These are phyloP conservation scores for Metschnikowia cubensis DNA, from an alignment of 805 yeast genomes.

Conservation along the genomic window DNA sequence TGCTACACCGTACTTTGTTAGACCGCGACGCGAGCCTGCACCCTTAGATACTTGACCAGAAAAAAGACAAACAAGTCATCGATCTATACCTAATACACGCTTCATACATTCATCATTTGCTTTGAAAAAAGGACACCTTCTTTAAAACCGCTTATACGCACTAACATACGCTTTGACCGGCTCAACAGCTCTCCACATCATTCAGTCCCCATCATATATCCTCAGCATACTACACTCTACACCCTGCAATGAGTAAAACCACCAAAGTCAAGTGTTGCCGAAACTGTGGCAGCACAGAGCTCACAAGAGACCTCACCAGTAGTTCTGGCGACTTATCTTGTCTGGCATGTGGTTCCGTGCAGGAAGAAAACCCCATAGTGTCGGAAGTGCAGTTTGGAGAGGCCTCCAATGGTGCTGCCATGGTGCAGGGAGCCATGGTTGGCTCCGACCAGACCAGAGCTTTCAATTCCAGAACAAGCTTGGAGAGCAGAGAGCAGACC, in stretches of 20 bases:
- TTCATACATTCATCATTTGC: not conserved
- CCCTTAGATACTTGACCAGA: not conserved
- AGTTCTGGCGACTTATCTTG: constrained; percentile 73
- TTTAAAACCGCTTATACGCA: not conserved
- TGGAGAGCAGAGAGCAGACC: constrained; percentile 89
- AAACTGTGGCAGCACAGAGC: constrained; percentile 15
- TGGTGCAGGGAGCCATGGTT: constrained; percentile 91
- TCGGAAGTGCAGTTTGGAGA: constrained; percentile 95
- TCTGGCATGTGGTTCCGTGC: constrained; percentile 77
- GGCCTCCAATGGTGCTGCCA: constrained; percentile 87
- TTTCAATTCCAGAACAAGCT: constrained; percentile 60
- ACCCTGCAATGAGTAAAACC: constrained; percentile 8
- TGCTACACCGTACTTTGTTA: not conserved
- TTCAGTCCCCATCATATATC: not conserved
- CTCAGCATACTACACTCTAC: not conserved
- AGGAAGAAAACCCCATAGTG: constrained; percentile 90
- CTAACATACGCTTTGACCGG: not conserved
- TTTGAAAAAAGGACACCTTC: too few relatives aligned
- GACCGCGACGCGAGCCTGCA: constrained; percentile 4
- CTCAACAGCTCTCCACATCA: not conserved
- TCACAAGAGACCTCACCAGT: constrained; percentile 16
- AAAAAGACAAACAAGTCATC: constrained; percentile 4
- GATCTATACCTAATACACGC: not conserved
- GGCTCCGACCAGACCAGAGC: constrained; percentile 83
- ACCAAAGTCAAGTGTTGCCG: constrained; percentile 13